These are phyloP conservation scores for Fusarium armeniacum DNA, from an alignment of 2,329 filamentous ascomycete genomes.

Conservation along the genomic window DNA sequence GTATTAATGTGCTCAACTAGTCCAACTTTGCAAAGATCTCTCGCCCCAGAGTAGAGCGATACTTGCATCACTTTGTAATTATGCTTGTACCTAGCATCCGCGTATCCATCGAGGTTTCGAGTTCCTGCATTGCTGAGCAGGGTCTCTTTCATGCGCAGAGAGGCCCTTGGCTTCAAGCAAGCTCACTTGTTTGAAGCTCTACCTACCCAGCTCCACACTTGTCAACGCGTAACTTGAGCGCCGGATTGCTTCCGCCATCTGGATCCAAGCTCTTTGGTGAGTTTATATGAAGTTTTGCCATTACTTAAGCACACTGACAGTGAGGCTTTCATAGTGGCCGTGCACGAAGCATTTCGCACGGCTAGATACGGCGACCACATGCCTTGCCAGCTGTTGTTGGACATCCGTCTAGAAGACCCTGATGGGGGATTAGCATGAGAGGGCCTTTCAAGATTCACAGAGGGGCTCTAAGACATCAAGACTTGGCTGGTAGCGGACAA, in stretches of 20 bases:
- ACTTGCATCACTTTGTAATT: constrained; percentile 25
- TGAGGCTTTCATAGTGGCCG: constrained; percentile 39
- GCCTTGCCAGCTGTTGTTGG: constrained; percentile 12
- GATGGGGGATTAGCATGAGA: constrained; percentile 3
- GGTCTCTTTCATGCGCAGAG: constrained; percentile 5
- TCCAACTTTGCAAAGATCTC: background rate
- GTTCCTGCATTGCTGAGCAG: constrained; percentile 12
- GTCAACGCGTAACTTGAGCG: constrained; percentile 31
- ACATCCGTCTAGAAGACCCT: constrained; percentile 10
- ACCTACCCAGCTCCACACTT: constrained; percentile 34
- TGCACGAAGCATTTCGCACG: constrained; percentile 35
- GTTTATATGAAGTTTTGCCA: constrained; percentile 22
- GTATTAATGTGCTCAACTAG: background rate
- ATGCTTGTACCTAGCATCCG: constrained; percentile 39
- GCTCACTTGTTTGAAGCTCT: constrained; percentile 12
- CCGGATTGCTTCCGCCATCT: constrained; percentile 45
- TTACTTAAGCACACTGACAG: constrained; percentile 18
- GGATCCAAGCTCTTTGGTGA: constrained; percentile 22
- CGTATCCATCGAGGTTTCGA: constrained; percentile 26
- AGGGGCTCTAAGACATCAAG: constrained; percentile 20
- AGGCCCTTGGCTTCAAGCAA: constrained; percentile 1
- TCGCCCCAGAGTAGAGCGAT: constrained; percentile 3
- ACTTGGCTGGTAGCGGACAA: constrained; percentile 18
- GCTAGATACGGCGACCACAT: constrained; percentile 41
- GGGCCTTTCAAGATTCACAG: constrained; percentile 15